Conservation (phyloP, 2,329 filamentous ascomycete species). For the Calonectria leucothoes region DNA sequence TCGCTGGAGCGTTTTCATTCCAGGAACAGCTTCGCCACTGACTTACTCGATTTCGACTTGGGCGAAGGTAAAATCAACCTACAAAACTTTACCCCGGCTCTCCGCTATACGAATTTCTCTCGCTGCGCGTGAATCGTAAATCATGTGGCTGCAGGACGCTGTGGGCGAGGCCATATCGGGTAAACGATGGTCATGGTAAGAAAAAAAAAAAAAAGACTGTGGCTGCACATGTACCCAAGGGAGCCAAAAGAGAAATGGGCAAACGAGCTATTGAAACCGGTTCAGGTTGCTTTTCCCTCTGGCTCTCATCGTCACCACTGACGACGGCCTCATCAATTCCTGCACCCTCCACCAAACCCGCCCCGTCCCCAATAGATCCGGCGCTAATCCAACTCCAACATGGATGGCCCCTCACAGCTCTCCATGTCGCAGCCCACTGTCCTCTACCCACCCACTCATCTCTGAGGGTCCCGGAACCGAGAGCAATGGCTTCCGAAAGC, state of each 20-base stretch:
- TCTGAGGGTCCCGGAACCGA: slow-evolving; percentile 6
- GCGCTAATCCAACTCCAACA: slow-evolving; percentile 25
- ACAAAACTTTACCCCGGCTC: slow-evolving; percentile 1
- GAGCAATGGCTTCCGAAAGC: slow-evolving; percentile 14
- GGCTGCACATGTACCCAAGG: not conserved
- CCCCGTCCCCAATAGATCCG: slow-evolving; percentile 26
- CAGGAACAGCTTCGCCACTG: slow-evolving; percentile 9
- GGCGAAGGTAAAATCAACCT: not conserved
- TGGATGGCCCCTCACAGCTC: slow-evolving; percentile 28
- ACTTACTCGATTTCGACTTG: not conserved
- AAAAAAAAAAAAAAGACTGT: too few relatives aligned
- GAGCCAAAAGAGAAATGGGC: not conserved
- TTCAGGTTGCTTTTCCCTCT: not conserved
- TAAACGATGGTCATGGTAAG: not conserved
- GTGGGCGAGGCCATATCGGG: not conserved
- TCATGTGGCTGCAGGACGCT: slow-evolving; percentile 18
- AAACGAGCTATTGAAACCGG: slow-evolving; percentile 4
- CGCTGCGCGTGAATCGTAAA: not conserved
- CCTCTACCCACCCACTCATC: slow-evolving; percentile 24
- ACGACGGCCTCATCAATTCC: slow-evolving; percentile 19
- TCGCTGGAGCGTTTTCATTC: not conserved
- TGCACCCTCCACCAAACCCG: slow-evolving; percentile 2
- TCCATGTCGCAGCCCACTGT: slow-evolving; percentile 23
- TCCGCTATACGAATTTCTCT: not conserved
- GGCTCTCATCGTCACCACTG: slow-evolving; percentile 5